These are phyloP conservation scores for Phalaenopsis hybrid DNA, from an alignment of 116 monocot species.

Conservation along the genomic window DNA sequence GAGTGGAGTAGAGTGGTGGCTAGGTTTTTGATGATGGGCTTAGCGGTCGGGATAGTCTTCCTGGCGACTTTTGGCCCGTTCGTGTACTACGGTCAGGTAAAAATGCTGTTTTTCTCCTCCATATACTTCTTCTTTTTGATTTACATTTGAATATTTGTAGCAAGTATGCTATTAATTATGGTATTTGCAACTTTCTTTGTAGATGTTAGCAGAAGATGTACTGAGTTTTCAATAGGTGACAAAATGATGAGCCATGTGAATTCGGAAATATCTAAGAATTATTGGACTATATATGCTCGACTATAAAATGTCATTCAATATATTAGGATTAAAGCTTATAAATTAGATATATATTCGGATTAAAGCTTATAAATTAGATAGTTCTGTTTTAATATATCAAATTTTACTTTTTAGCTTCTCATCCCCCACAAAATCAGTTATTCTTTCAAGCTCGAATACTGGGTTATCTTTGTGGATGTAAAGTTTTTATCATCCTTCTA, in stretches of 20 bases:
- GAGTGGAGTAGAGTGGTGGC: conserved; percentile 21
- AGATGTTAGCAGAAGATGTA: neutral
- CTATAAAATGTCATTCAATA: no score
- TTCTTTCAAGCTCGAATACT: neutral
- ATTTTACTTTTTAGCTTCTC: neutral
- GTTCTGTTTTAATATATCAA: no score
- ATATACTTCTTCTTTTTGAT: neutral
- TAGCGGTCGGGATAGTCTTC: conserved; percentile 46
- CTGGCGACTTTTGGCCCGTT: conserved; percentile 68
- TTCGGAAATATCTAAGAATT: neutral
- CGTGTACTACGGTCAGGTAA: conserved; percentile 73
- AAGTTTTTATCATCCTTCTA: no score
- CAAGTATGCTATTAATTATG: neutral
- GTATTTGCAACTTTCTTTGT: neutral
- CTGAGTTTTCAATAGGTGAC: neutral
- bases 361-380: no score
- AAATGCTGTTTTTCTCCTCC: neutral
- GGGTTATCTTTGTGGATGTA: neutral
- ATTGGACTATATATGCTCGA: neutral
- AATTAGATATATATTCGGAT: no score
- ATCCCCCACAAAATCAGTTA: neutral
- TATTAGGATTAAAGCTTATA: no score
- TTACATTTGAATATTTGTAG: neutral
- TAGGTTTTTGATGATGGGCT: conserved; percentile 55
- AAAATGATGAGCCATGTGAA: neutral